phyloP scores from a whole-genome alignment of 331 rosid species.

The Quercus tomentella region DNA sequence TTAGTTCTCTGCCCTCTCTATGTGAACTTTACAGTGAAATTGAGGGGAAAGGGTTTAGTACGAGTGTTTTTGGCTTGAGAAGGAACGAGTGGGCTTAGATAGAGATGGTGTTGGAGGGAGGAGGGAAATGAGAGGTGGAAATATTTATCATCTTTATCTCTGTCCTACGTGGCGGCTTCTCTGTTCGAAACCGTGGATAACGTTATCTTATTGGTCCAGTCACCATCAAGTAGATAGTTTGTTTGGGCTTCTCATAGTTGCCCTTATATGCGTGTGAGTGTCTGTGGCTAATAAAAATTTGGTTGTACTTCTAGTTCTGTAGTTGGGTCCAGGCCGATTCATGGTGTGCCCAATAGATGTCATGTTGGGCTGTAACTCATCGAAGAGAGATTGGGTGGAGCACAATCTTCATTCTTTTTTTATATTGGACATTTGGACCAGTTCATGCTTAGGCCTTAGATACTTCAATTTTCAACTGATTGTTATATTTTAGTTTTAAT shows the following conservation, averaged over 20 bases:
- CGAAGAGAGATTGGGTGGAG: not conserved
- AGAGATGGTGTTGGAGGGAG: conserved; percentile 24
- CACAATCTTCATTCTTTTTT: no score
- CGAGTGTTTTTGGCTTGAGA: conserved; percentile 10
- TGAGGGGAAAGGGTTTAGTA: not conserved
- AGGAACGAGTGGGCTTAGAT: conserved; percentile 13
- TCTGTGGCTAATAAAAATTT: not conserved
- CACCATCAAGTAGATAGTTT: conserved; percentile 5
- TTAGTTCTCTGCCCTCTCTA: conserved; percentile 1
- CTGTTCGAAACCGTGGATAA: conserved; percentile 44
- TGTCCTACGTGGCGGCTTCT: conserved; percentile 65
- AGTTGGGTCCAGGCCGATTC: not conserved
- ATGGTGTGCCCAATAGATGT: no score
- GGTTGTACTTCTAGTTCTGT: not conserved
- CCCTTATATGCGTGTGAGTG: not conserved
- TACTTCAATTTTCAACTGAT: no score
- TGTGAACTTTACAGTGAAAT: not conserved
- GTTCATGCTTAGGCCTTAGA: no score
- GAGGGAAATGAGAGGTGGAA: conserved; percentile 44
- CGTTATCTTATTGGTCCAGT: conserved; percentile 62
- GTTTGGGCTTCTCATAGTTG: not conserved
- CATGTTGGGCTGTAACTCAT: not conserved
- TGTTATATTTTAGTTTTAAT: no score
- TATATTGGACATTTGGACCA: no score
- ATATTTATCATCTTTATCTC: conserved; percentile 34